Conservation (phyloP, 2,329 filamentous ascomycete species). For the Neofusicoccum umdonicola region DNA sequence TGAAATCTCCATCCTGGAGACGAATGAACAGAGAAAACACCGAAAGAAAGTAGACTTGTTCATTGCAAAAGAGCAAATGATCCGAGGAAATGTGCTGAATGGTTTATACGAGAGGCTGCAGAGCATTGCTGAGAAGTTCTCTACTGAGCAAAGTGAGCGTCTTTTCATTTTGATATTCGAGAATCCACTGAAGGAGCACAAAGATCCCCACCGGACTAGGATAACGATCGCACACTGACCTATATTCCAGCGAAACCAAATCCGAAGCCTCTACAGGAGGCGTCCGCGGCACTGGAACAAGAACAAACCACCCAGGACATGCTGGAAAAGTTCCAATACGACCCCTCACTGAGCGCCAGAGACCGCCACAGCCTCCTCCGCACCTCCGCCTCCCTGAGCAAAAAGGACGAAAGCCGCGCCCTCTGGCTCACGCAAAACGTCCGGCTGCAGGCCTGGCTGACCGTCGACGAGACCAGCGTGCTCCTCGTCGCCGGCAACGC, state of each 20-base stretch:
- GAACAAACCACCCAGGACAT: neutral
- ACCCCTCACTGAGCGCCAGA: neutral
- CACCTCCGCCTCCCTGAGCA: neutral
- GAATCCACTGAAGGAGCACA: no score
- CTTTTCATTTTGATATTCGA: no score
- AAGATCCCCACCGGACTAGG: no score
- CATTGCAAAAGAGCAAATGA: no score
- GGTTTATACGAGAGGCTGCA: no score
- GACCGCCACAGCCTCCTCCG: neutral
- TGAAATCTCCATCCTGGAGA: neutral
- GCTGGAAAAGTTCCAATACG: neutral
- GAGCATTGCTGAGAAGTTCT: neutral
- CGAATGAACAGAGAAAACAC: no score
- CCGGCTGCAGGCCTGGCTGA: constrained; percentile 13
- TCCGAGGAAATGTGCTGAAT: no score
- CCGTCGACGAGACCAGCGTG: constrained; percentile 9
- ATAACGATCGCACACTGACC: no score
- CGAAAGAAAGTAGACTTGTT: no score
- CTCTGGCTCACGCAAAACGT: neutral
- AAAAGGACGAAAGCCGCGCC: neutral
- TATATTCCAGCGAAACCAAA: neutral
- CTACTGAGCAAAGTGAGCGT: neutral
- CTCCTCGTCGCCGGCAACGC: constrained; percentile 15
- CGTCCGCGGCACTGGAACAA: neutral
- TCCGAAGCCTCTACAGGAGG: neutral